A percentile compares a stretch with the other conserved stretches of the same genome.
phyloP scores from a whole-genome alignment of 2,329 filamentous ascomycete species.

The Stromatinia cepivora region DNA sequence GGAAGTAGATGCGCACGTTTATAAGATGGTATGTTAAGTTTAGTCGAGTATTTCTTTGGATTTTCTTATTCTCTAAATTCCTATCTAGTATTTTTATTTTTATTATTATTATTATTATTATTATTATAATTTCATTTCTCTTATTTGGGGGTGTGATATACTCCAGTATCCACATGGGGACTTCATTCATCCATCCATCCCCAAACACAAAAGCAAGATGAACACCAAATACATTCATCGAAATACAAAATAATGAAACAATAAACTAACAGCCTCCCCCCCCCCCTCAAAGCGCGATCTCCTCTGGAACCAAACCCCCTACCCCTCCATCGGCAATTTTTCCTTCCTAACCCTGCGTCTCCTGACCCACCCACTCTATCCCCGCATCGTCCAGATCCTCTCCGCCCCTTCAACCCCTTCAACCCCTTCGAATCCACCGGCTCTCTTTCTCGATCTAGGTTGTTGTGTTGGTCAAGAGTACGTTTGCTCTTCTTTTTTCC shows the following conservation, averaged over 20 bases:
- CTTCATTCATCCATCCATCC: no score
- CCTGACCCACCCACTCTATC: constrained; percentile 22
- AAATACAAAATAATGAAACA: no score
- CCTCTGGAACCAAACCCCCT: constrained; percentile 32
- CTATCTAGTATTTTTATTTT: neutral
- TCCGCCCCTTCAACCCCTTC: constrained; percentile 6
- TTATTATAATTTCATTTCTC: no score
- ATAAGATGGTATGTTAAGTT: constrained; percentile 26
- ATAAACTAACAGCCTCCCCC: neutral
- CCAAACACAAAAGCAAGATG: no score
- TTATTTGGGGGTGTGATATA: no score
- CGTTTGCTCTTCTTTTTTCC: neutral
- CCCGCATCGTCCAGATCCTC: constrained; percentile 20
- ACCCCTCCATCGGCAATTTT: constrained; percentile 35
- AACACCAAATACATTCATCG: neutral
- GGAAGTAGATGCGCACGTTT: constrained; percentile 29
- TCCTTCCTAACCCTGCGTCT: constrained; percentile 25
- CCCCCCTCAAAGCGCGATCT: constrained; percentile 26
- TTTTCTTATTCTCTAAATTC: neutral
- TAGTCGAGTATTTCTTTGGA: no score
- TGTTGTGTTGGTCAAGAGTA: constrained; percentile 45
- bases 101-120: no score
- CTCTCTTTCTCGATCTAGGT: constrained; percentile 43
- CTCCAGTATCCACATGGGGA: no score
- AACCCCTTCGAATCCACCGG: constrained; percentile 3